Percentiles rank a stretch among this genome's conserved stretches.
phyloP scores from a whole-genome alignment of 768 basidiomycete species.

The Suillus subalutaceus region DNA sequence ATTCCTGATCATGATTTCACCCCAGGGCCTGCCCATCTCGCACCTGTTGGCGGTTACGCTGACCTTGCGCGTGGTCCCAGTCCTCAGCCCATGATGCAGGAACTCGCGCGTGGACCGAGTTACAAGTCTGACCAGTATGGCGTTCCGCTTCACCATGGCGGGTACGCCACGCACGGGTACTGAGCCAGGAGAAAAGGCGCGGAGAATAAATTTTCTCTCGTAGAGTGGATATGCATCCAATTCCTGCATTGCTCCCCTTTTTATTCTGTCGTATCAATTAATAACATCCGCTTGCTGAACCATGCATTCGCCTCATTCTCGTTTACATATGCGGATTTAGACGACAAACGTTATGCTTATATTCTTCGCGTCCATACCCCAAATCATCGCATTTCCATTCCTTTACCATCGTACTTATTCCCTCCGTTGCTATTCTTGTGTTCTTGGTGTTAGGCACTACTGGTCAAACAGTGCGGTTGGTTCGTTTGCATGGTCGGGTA shows the following conservation, averaged over 20 bases:
- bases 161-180: constrained; percentile 28
- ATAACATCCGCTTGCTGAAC: constrained; percentile 33
- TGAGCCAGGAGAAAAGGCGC: background rate
- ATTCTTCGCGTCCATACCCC: background rate
- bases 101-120: constrained; percentile 41
- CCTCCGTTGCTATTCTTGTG: constrained; percentile 6
- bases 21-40: constrained; percentile 55
- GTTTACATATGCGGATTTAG: constrained; percentile 5
- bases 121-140: constrained; percentile 54
- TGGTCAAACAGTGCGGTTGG: background rate
- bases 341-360: constrained; percentile 13
- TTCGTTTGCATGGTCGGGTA: constrained; percentile 6
- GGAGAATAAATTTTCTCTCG: background rate
- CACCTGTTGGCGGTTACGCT: constrained; percentile 80
- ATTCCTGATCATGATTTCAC: constrained; percentile 81
- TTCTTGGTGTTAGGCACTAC: background rate
- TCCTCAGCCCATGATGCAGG: constrained; percentile 59
- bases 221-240: background rate
- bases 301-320: constrained; percentile 23
- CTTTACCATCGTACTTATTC: background rate
- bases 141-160: constrained; percentile 62
- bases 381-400: constrained; percentile 1
- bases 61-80: constrained; percentile 78
- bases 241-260: background rate
- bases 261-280: constrained; percentile 5